These are phyloP conservation scores for Graphiopsis chlorocephala DNA, from an alignment of 2,329 filamentous ascomycete genomes.

Conservation along the genomic window DNA sequence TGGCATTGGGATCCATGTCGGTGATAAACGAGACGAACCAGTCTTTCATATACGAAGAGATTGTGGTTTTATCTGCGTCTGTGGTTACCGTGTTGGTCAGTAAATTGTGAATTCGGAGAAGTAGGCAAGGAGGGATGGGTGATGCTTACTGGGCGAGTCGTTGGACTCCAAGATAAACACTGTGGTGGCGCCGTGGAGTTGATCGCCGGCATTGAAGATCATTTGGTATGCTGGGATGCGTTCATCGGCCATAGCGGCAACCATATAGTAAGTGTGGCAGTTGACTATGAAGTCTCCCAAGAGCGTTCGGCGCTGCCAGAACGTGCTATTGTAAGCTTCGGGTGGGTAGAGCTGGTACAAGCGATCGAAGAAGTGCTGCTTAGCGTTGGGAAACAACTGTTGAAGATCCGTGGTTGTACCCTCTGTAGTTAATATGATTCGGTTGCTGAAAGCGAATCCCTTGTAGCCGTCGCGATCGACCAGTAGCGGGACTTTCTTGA, in stretches of 20 bases:
- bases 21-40: slow-evolving; percentile 37
- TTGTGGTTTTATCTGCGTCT: slow-evolving; percentile 30
- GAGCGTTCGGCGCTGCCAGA: slow-evolving; percentile 38
- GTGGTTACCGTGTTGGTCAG: no score
- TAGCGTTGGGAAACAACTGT: slow-evolving; percentile 36
- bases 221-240: slow-evolving; percentile 32
- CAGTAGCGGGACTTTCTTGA: slow-evolving; percentile 37
- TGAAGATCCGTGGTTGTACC: slow-evolving; percentile 32
- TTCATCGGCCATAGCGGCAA: slow-evolving; percentile 20
- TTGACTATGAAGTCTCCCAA: slow-evolving; percentile 47
- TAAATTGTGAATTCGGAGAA: not conserved
- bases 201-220: slow-evolving; percentile 35
- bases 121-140: not conserved
- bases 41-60: slow-evolving; percentile 35
- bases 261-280: slow-evolving; percentile 39
- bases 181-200: slow-evolving; percentile 32
- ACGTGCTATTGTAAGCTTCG: slow-evolving; percentile 35
- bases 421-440: slow-evolving; percentile 27
- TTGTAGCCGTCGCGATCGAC: slow-evolving; percentile 38
- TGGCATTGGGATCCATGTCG: slow-evolving; percentile 34
- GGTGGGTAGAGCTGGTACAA: slow-evolving; percentile 41
- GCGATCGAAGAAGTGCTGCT: slow-evolving; percentile 38
- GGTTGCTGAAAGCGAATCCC: slow-evolving; percentile 37
- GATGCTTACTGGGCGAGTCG: slow-evolving; percentile 8
- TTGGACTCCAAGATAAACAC: slow-evolving; percentile 24